Conservation (phyloP, 768 basidiomycete species). For the Mycena vitilis region DNA sequence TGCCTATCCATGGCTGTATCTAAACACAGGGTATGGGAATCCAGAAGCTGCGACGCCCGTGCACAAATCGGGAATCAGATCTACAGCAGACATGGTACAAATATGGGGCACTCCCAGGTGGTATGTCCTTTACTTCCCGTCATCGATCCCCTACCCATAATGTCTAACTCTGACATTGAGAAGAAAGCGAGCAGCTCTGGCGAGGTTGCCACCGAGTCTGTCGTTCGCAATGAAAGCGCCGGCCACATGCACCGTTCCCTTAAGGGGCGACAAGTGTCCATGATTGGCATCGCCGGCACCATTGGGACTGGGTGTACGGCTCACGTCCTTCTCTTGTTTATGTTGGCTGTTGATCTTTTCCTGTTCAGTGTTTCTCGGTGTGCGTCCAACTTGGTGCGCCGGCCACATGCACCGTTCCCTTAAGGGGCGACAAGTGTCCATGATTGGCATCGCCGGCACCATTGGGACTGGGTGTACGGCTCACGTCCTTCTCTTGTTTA, state of each 20-base stretch:
- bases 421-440: constrained; percentile 49
- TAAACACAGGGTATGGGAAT: no score
- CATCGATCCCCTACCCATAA: constrained; percentile 12
- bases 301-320: constrained; percentile 52
- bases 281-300: constrained; percentile 42
- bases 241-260: constrained; percentile 43
- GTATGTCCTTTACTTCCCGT: constrained; percentile 13
- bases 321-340: neutral
- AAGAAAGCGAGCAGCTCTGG: constrained; percentile 32
- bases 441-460: constrained; percentile 42
- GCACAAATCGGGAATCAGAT: no score
- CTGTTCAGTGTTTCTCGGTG: constrained; percentile 32
- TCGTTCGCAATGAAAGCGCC: constrained; percentile 8
- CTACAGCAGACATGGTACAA: no score
- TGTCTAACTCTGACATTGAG: constrained; percentile 38
- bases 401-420: constrained; percentile 43
- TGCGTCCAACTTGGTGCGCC: constrained; percentile 6
- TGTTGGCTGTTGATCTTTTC: neutral
- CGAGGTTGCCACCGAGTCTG: constrained; percentile 32
- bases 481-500: neutral
- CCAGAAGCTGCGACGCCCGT: no score
- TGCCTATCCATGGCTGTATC: no score
- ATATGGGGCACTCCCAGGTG: no score
- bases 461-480: constrained; percentile 52
- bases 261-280: constrained; percentile 49